Conservation (phyloP, 1,284 basidiomycete genomes). For the Apiotrichum brassicae region DNA sequence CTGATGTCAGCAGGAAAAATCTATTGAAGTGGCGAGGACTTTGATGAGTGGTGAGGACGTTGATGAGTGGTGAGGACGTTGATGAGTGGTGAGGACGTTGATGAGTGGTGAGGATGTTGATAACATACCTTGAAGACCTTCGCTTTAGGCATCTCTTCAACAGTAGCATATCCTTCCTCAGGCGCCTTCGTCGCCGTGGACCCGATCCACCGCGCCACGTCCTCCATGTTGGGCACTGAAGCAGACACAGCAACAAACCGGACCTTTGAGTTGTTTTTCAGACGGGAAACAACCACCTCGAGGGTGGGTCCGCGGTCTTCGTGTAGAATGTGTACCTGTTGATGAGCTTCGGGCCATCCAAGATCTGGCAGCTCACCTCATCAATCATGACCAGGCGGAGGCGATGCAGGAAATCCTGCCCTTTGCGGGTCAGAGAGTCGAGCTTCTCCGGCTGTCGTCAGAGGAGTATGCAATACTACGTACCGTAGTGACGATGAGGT, state of each 20-base stretch:
- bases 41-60: too few species aligned
- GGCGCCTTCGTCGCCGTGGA: neutral
- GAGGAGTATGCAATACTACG: conserved; percentile 15
- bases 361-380: conserved; percentile 57
- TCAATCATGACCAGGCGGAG: conserved; percentile 72
- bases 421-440: conserved; percentile 77
- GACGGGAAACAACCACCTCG: conserved; percentile 88
- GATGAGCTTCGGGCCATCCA: neutral
- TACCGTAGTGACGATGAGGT: conserved; percentile 77
- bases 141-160: conserved; percentile 51
- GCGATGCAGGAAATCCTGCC: conserved; percentile 35
- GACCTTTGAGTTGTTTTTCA: conserved; percentile 54
- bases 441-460: conserved; percentile 76
- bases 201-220: conserved; percentile 82
- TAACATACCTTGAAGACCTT: conserved; percentile 61
- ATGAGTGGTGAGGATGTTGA: neutral
- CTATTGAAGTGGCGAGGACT: too few species aligned
- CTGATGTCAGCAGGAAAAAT: conserved; percentile 52
- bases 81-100: too few species aligned
- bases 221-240: conserved; percentile 82
- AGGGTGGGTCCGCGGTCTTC: conserved; percentile 83
- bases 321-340: conserved; percentile 82
- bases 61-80: too few species aligned
- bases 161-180: neutral
- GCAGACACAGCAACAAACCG: conserved; percentile 87